Base-by-base conservation (phyloP, 108 stramenopile genomes). In the Nitzschia putrida region DNA sequence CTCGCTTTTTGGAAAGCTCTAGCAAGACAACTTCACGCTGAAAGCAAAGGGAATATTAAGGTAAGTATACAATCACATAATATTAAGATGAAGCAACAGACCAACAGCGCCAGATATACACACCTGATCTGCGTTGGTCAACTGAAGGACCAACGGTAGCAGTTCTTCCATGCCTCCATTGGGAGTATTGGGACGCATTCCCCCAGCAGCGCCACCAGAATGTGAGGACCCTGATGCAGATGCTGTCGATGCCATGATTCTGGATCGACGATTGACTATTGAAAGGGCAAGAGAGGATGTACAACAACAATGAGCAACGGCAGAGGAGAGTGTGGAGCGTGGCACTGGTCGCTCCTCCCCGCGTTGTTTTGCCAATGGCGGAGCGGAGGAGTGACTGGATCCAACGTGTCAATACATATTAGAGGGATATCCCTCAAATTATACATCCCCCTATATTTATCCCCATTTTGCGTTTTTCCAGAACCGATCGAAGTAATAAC, bases 1-100 rank as follows among this genome's bases (percentile, higher is more conserved):
- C 99, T 18, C 99, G 84, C 69, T 97, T 97, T 76, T 99, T 99
- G 70, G 97, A 97, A 22, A 99, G 80, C 83, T 98, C 97, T 55
- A 98, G 74, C 9, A 99, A 73, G 8, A 96, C 99, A 8, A 77
- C 81, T 74, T 98, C 99, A 50, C 99, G 82, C 80, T 97, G 39
- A 8, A 9, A 56, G n/a, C 6, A 49, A 49, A 18, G 14, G 18
- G 6, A 6, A 49, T 18, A 6, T 18, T 5, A 49, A 16, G n/a
- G n/a, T 18, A 49, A 18, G 47, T 16, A 18, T 49, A 2, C 14
- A 16, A 6, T 18, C 47, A 49, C 18, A 18, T 6, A 49, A 3
- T 1, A 18, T 49, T 5, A 2, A 2, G 29, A n/a, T n/a, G 29
- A 34, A 34, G 4, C 29, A 4, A 34, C 29, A 34, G 3, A 34